phyloP scores from a whole-genome alignment of 768 basidiomycete genomes.

The Psilocybe cubensis region DNA sequence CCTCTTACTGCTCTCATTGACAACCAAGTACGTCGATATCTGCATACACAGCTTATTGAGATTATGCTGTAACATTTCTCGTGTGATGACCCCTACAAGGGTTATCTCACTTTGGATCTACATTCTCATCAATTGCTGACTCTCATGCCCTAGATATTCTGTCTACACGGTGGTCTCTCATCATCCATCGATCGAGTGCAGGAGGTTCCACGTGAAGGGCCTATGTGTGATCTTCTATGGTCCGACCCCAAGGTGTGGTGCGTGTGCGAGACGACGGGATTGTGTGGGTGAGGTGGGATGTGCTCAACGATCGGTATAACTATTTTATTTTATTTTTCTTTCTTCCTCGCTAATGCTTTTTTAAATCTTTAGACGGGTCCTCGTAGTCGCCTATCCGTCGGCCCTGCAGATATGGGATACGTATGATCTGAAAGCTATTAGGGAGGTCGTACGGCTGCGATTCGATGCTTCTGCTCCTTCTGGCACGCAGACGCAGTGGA shows the following conservation, averaged over 20 bases:
- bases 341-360: neutral
- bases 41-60: slow-evolving; percentile 3
- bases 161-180: slow-evolving; percentile 95
- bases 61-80: slow-evolving; percentile 11
- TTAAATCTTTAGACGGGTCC: no score
- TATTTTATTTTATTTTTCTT: neutral
- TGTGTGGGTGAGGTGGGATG: slow-evolving; percentile 51
- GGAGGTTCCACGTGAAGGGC: slow-evolving; percentile 98
- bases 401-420: slow-evolving; percentile 65
- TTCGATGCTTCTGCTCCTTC: slow-evolving; percentile 21
- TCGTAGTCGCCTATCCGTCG: neutral
- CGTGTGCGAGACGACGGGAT: no score
- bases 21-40: slow-evolving; percentile 81
- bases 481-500: no score
- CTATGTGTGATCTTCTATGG: slow-evolving; percentile 99
- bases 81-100: slow-evolving; percentile 21
- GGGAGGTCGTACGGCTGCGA: slow-evolving; percentile 56
- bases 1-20: slow-evolving; percentile 98
- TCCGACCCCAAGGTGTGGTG: no score
- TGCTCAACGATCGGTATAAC: slow-evolving; percentile 21
- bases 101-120: neutral
- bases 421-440: slow-evolving; percentile 44
- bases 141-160: slow-evolving; percentile 81
- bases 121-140: slow-evolving; percentile 2
- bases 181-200: slow-evolving; percentile 98